phyloP scores from a whole-genome alignment of 106 monocot genomes.

The Dioscorea zingiberensis region DNA sequence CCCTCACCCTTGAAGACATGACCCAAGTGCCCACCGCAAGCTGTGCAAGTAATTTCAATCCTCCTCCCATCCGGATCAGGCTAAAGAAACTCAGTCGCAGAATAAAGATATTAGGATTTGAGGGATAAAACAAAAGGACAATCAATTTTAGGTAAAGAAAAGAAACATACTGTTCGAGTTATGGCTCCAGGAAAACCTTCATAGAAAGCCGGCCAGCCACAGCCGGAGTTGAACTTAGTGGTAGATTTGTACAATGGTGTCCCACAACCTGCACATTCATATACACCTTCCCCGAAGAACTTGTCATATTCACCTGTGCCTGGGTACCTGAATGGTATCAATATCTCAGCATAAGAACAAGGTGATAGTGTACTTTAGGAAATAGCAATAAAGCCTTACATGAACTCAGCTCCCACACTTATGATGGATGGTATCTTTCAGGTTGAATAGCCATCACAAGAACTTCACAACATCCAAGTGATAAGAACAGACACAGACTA shows the following conservation, averaged over 20 bases:
- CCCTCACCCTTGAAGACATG: slow-evolving; percentile 97
- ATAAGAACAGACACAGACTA: too few relatives aligned
- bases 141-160: neutral
- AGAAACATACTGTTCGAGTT: slow-evolving; percentile 42
- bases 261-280: slow-evolving; percentile 68
- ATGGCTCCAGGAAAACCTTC: slow-evolving; percentile 88
- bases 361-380: too few relatives aligned
- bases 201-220: slow-evolving; percentile 91
- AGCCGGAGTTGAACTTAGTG: slow-evolving; percentile 82
- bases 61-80: slow-evolving; percentile 90
- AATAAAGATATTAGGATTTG: neutral
- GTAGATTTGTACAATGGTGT: slow-evolving; percentile 76
- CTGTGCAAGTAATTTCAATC: slow-evolving; percentile 78
- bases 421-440: too few relatives aligned
- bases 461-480: too few relatives aligned
- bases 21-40: slow-evolving; percentile 89
- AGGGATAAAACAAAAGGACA: neutral
- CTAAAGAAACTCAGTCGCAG: slow-evolving; percentile 22
- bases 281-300: slow-evolving; percentile 55
- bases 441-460: too few relatives aligned
- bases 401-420: too few relatives aligned
- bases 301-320: slow-evolving; percentile 84
- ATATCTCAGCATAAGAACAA: neutral
- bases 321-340: slow-evolving; percentile 34
- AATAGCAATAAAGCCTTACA: too few relatives aligned